phyloP scores from a whole-genome alignment of 208 protist species.

The Acanthamoeba healyi region DNA sequence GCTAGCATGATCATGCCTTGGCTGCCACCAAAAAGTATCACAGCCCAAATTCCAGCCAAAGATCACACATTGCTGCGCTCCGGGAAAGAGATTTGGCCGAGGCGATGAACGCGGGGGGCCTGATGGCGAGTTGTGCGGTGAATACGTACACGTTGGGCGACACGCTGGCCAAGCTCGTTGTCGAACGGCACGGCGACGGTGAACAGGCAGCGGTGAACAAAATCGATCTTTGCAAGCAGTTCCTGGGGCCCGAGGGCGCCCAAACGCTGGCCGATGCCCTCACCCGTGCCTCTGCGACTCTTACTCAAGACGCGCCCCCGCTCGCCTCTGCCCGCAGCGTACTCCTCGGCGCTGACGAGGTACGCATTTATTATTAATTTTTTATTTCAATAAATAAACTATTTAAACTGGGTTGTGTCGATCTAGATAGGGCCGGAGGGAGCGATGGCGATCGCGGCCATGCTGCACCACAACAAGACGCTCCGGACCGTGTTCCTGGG shows the following conservation, averaged over 20 bases:
- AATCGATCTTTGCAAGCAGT: slow-evolving; percentile 54
- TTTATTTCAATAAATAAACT: neutral
- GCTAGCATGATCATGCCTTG: no score
- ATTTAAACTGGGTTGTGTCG: neutral
- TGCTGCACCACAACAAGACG: slow-evolving; percentile 17
- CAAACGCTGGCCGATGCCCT: neutral
- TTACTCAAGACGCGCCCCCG: neutral
- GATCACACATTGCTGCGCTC: no score
- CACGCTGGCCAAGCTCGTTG: neutral
- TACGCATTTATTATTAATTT: neutral
- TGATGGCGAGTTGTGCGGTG: no score
- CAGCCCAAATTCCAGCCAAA: no score
- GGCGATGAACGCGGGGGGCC: no score
- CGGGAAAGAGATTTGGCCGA: no score
- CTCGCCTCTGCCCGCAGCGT: neutral
- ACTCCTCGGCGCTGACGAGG: slow-evolving; percentile 53
- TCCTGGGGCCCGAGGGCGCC: slow-evolving; percentile 36
- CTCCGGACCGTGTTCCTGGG: slow-evolving; percentile 46
- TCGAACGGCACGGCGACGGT: neutral
- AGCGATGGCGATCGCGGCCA: slow-evolving; percentile 12
- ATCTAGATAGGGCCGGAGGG: slow-evolving; percentile 8
- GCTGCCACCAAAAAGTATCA: no score
- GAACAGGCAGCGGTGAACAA: neutral
- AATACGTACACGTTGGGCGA: neutral
- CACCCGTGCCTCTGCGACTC: neutral